phyloP scores from a whole-genome alignment of 2,329 filamentous ascomycete genomes.

The Pezicula neosporulosa region DNA sequence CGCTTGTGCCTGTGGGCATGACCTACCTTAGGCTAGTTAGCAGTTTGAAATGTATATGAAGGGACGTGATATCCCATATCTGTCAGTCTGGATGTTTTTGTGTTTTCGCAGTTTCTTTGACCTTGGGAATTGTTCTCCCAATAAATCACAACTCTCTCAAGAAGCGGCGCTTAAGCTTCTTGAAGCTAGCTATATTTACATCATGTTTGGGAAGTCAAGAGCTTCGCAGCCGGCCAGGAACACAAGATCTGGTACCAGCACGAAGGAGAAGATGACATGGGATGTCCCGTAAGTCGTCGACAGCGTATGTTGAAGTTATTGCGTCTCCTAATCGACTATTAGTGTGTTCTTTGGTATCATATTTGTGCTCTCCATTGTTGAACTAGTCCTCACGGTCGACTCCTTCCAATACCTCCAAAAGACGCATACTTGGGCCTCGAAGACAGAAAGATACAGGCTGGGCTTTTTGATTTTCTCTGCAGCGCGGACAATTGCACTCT shows the following conservation, averaged over 20 bases:
- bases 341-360: constrained; percentile 17
- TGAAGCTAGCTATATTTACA: neutral
- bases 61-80: too few relatives aligned
- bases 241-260: neutral
- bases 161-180: too few relatives aligned
- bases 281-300: constrained; percentile 5
- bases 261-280: neutral
- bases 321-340: neutral
- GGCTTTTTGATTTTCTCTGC: constrained; percentile 14
- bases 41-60: too few relatives aligned
- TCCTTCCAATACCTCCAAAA: constrained; percentile 16
- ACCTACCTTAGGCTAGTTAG: too few relatives aligned
- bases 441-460: constrained; percentile 7
- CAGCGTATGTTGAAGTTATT: neutral
- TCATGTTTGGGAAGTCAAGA: constrained; percentile 6
- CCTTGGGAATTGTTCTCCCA: too few relatives aligned
- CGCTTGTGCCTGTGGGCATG: too few relatives aligned
- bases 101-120: too few relatives aligned
- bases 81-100: too few relatives aligned
- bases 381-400: constrained; percentile 13
- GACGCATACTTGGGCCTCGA: constrained; percentile 14
- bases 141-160: too few relatives aligned
- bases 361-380: constrained; percentile 14
- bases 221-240: neutral
- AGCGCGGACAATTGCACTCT: constrained; percentile 10